Percentiles rank a stretch among this genome's conserved stretches.
Evolutionary conservation across 805 yeast species (phyloP).

Genomic region (Clavispora santaluciae): DNA sequence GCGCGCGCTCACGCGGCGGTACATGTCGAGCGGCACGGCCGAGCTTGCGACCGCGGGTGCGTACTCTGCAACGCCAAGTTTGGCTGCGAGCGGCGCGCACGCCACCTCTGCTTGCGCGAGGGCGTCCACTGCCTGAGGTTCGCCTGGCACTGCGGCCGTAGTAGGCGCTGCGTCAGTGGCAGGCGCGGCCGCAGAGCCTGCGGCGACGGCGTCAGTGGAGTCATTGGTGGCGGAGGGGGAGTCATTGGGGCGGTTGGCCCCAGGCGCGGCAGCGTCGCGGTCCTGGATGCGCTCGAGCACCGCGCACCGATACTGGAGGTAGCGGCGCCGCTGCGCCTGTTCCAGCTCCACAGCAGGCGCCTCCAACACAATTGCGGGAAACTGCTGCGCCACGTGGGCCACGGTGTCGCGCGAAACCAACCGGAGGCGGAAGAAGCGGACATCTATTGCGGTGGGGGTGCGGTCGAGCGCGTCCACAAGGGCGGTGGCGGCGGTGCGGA

Average conservation of each 20-base stretch:
- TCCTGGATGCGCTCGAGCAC: neutral
- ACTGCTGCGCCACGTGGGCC: neutral
- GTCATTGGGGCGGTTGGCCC: neutral
- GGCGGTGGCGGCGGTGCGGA: slow-evolving; percentile 1
- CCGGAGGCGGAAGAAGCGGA: slow-evolving; percentile 9
- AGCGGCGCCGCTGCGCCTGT: neutral
- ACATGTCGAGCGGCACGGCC: neutral
- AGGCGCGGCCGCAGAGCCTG: neutral
- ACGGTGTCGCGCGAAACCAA: slow-evolving; percentile 4
- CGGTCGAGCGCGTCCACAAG: slow-evolving; percentile 3
- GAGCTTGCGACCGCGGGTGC: slow-evolving; percentile 1
- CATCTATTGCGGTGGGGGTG: slow-evolving; percentile 7
- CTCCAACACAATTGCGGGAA: neutral
- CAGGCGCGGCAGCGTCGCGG: too few relatives aligned
- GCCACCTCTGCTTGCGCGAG: slow-evolving; percentile 6
- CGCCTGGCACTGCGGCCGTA: neutral
- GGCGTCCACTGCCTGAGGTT: neutral
- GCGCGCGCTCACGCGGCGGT: neutral
- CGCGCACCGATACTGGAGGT: slow-evolving; percentile 1
- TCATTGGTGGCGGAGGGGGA: neutral
- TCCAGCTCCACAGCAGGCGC: neutral
- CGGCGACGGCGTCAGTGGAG: neutral
- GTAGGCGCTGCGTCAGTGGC: neutral
- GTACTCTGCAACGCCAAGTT: slow-evolving; percentile 2
- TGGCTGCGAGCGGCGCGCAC: slow-evolving; percentile 3